Base-by-base conservation (phyloP, 176 grass and related monocot species). In the Oropetium thomaeum region DNA sequence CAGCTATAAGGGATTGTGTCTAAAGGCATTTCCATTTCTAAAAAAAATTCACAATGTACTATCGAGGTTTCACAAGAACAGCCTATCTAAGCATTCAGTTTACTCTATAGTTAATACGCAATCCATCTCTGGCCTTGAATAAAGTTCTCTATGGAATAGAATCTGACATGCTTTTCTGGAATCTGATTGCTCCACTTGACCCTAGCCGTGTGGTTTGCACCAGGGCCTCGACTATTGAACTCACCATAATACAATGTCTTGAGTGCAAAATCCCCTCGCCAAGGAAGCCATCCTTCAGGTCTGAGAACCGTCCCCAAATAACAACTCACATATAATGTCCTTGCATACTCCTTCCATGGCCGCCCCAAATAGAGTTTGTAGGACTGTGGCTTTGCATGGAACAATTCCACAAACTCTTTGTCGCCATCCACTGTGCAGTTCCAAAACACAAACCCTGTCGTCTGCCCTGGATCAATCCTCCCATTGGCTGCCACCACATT, bases 261-360 rank as follows among this genome's bases (percentile, higher is more conserved):
- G 16, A 94, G 40, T 1, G 89, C 96, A 29, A 94, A 94, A 39
- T 90, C 84, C 15, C 75, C 89, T 65, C 59, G 81, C 89, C 87
- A 98, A 9, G 89, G 75, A 55, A 94, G 72, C 96, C 96, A 98
- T 2, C 96, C 91, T 52, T 94, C 96, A 1, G 87, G 82, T 48
- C 72, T 84, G 45, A 98, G 59, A 81, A 90, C 75, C 25, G 65
- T 81, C 20, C 81, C 91, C 9, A 97, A 71, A 32, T 89, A 91
- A 48, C 90, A 91, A 22, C 84, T 68, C 19, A 92, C 58, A 63
- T 86, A 88, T 62, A 98, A 52, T 17, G 84, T 89, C 71, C 87
- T 87, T 1, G 89, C 67, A 71, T 89, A 94, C 75, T 92, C 91
- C 75, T 98, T 98, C 95, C 95, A 98, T 31, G 91, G 95, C 10